Evolutionary conservation across 2,329 filamentous ascomycete species (phyloP).

Genomic region (Diaporthe vexans): DNA sequence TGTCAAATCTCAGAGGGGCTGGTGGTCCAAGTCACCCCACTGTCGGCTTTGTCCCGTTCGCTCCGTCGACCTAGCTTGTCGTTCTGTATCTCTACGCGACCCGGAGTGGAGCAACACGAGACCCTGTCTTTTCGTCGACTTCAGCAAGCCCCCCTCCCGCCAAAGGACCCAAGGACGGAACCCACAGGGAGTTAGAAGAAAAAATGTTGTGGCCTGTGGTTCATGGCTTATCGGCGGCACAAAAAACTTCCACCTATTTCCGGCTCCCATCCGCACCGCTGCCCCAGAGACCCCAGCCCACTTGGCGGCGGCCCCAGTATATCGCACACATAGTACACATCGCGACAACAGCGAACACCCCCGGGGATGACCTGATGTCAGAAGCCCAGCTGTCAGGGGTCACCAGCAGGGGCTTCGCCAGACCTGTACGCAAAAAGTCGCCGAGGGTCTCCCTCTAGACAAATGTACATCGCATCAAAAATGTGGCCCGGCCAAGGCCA

Average conservation of each 20-base stretch:
- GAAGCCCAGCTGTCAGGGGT: constrained; percentile 23
- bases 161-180: neutral
- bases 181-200: neutral
- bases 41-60: constrained; percentile 28
- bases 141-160: constrained; percentile 12
- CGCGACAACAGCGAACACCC: constrained; percentile 1
- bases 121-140: constrained; percentile 15
- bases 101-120: constrained; percentile 23
- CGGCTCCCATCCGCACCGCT: constrained; percentile 21
- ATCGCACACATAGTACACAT: constrained; percentile 5
- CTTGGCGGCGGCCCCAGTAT: constrained; percentile 23
- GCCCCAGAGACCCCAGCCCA: constrained; percentile 24
- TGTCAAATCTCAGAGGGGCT: constrained; percentile 5
- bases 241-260: constrained; percentile 29
- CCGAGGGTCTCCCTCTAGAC: constrained; percentile 1
- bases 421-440: neutral
- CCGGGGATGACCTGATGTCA: constrained; percentile 31
- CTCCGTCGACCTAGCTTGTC: constrained; percentile 19
- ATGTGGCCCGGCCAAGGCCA: constrained; percentile 29
- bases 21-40: constrained; percentile 28
- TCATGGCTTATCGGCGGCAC: constrained; percentile 15
- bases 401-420: constrained; percentile 7
- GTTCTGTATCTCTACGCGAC: constrained; percentile 9
- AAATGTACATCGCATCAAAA: constrained; percentile 29
- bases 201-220: constrained; percentile 4